Base-by-base conservation (phyloP, 495 filamentous ascomycete species). In the Aspergillus kassunensis region DNA sequence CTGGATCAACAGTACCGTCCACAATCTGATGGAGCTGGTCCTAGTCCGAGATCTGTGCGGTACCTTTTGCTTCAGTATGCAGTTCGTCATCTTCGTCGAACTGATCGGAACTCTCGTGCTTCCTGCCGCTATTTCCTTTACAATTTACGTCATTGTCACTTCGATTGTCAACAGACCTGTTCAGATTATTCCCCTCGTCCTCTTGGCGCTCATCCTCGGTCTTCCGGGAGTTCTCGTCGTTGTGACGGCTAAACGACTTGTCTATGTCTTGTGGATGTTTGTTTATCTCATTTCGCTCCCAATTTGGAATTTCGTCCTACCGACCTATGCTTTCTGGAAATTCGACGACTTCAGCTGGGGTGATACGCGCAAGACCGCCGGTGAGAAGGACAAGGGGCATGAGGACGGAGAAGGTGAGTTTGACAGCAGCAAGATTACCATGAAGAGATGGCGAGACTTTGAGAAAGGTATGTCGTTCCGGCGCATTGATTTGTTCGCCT, bases 301-400 rank as follows among this genome's bases (percentile, higher is more conserved):
- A 0, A 81, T 99, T 50, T 99, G 95, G 95, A 99, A 99, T 69
- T 95, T 97, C 57, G 78, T 99, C 13, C 85, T 99, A 3, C 95
- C 95, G 0, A 80, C 80, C 13, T 99, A 99, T 61, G 88, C 95
- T 6, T 99, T 90, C 75, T 99, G 95, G 95, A 97, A 99, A 67
- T 99, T 99, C 66, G 95, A 99, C 62, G 95, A 99, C 70, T 99
- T 99, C 76, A 93, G 88, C 62, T 99, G 95, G 93, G 95, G 95
- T 55, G 95, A 99, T 59, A 99, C 95, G 23, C 83, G 95, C 23
- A 95, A 97, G 81, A 96, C 92, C 11, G 90, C 85, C 1, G 91
- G 90, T 2, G 95, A 95, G 61, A 90, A 89, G 74, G 89, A 90
- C 74, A 85, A 86, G 70, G 82, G 82, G 1, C 88, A 88, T 36